Evolutionary conservation across 2,329 filamentous ascomycete species (phyloP), one percentile per base, ranked within the genome.

Genomic region (Colletotrichum acutatum): DNA sequence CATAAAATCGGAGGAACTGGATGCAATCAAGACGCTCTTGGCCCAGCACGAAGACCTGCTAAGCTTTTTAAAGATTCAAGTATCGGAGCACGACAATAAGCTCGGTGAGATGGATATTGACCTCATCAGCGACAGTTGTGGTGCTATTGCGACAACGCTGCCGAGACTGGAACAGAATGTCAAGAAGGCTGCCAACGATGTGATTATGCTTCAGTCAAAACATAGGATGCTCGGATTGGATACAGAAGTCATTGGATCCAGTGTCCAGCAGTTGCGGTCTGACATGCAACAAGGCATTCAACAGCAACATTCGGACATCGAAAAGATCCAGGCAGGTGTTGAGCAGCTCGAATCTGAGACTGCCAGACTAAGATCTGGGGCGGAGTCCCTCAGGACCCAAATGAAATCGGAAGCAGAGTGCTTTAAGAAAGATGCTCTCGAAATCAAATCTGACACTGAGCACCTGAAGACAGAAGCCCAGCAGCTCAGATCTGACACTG

Each of bases 81-180:
- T 73, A 7, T 5, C 24, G 16, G 66, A 32, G 16, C 69, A 68
- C 16, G 65, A 71, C 14, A 26, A 19, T 3, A 64, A 72, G 12
- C 66, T 74, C 9, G 73, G 65, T 26, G 65, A 74, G 19, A 32
- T 74, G 26, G 73, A 74, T 32, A 30, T 63, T 42, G 66, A 57
- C 3, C 54, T 68, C n/a, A 65, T 64, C 32, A 68, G 34, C 62
- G 58, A 70, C 8, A 66, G 60, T 30, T 72, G 68, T 30, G 49
- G 26, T 26, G 59, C 49, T 19, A 52, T 68, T 22, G 30, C 22
- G 26, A 53, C 61, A 4, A 66, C 58, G 30, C 59, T 75, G n/a
- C 72, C 69, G 14, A 54, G 52, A 19, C 34, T 73, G 8, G 53
- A 73, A 22, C 42, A 67, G 53, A 56, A 32, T 9, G 26, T 37